phyloP scores from a whole-genome alignment of 208 protist genomes.

The Leishmania braziliensis region DNA sequence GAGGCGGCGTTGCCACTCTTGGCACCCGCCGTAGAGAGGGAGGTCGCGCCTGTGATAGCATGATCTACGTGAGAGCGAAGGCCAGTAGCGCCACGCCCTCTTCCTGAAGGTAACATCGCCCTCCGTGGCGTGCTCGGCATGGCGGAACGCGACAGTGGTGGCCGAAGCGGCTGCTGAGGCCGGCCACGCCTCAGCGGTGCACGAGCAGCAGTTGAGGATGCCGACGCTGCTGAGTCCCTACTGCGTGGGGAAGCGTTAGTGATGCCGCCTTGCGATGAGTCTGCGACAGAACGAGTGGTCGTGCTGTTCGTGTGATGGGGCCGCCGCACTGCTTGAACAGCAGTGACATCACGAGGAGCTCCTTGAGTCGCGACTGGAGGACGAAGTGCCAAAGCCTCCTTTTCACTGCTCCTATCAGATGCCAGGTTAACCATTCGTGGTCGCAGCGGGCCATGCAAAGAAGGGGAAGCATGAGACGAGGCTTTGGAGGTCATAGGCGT shows the following conservation, averaged over 20 bases:
- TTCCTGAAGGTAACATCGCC: background rate
- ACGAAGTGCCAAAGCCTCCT: background rate
- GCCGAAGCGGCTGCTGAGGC: slow-evolving; percentile 3
- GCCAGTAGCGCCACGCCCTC: background rate
- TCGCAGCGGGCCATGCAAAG: background rate
- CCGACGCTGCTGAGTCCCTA: slow-evolving; percentile 2
- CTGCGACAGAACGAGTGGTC: background rate
- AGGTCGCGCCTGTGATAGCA: background rate
- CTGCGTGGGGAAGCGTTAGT: background rate
- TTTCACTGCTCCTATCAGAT: background rate
- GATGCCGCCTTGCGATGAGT: background rate
- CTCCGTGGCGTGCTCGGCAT: background rate
- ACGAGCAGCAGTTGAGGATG: background rate
- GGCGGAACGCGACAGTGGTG: background rate
- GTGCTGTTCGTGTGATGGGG: background rate
- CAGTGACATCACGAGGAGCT: background rate
- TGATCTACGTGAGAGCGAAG: background rate
- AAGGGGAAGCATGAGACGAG: background rate
- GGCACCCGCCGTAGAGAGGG: background rate
- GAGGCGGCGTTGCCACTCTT: background rate
- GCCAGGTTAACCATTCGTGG: slow-evolving; percentile 1
- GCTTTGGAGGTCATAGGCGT: background rate
- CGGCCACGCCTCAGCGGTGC: background rate
- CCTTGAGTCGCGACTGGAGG: background rate
- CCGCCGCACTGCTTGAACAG: background rate